A percentile compares a stretch with the other conserved stretches of the same genome.
These are phyloP conservation scores for Peniophora sp. DNA, from an alignment of 1,284 basidiomycete genomes.

Conservation along the genomic window DNA sequence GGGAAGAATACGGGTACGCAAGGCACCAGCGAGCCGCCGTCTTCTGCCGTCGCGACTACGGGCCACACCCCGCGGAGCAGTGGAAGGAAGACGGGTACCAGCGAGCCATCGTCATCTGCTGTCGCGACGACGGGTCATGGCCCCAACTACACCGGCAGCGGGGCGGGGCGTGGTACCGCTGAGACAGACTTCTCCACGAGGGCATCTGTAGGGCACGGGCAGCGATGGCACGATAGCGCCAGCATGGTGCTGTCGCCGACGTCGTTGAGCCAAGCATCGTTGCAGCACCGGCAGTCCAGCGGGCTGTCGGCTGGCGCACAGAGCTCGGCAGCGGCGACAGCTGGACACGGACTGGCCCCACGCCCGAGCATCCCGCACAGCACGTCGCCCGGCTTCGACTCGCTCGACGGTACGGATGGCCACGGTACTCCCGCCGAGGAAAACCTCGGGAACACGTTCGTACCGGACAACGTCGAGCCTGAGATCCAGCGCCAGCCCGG, in stretches of 20 bases:
- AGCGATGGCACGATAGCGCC: too few relatives aligned
- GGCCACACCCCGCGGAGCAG: not conserved
- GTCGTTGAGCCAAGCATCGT: not conserved
- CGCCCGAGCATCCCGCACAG: not conserved
- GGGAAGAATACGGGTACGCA: not conserved
- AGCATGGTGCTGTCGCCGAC: too few relatives aligned
- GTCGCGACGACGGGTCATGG: not conserved
- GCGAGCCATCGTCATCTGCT: not conserved
- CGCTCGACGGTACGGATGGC: not conserved
- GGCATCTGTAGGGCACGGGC: not conserved
- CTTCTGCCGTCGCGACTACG: not conserved
- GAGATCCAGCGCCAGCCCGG: slow-evolving; percentile 6
- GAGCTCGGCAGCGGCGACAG: not conserved
- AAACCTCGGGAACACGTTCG: not conserved
- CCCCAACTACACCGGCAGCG: not conserved
- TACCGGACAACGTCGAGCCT: not conserved
- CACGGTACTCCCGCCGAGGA: not conserved
- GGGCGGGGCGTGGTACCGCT: not conserved
- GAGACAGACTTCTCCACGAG: not conserved
- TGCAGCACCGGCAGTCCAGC: too few relatives aligned
- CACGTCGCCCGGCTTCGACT: not conserved
- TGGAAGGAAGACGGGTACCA: not conserved
- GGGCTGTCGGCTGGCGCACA: too few relatives aligned
- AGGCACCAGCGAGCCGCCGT: not conserved
- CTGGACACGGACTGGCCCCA: not conserved